Percentiles rank a stretch among this genome's conserved stretches.
Conservation (phyloP, 2,329 filamentous ascomycete species). For the Leptographium wingfieldii region DNA sequence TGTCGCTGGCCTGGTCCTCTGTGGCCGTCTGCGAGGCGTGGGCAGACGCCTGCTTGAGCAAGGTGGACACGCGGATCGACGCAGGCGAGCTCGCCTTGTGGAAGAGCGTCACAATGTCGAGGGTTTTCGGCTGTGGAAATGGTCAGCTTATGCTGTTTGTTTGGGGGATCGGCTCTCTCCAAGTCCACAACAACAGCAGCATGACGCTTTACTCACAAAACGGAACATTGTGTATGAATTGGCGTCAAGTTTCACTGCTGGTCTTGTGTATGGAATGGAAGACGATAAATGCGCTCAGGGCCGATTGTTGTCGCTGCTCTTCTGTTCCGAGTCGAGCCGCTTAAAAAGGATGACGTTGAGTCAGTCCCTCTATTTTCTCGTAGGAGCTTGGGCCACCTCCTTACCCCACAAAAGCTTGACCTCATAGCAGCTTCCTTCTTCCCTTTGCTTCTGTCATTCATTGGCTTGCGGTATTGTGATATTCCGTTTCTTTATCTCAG, state of each 20-base stretch:
- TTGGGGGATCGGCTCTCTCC: background rate
- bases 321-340: background rate
- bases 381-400: background rate
- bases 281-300: background rate
- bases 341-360: background rate
- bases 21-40: slow-evolving; percentile 55
- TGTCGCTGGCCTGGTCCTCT: slow-evolving; percentile 60
- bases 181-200: background rate
- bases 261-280: background rate
- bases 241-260: no score
- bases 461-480: background rate
- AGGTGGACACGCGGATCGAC: slow-evolving; percentile 58
- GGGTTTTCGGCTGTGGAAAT: slow-evolving; percentile 51
- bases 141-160: background rate
- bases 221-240: background rate
- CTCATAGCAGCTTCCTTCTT: background rate
- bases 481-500: no score
- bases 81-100: slow-evolving; percentile 65
- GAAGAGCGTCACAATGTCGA: slow-evolving; percentile 93
- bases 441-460: background rate
- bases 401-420: background rate
- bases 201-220: background rate
- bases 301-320: background rate
- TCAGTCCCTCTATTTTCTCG: background rate
- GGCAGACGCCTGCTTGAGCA: slow-evolving; percentile 71